These are phyloP conservation scores for Lycium ferocissimum DNA, from an alignment of 257 asterid genomes.

Conservation along the genomic window DNA sequence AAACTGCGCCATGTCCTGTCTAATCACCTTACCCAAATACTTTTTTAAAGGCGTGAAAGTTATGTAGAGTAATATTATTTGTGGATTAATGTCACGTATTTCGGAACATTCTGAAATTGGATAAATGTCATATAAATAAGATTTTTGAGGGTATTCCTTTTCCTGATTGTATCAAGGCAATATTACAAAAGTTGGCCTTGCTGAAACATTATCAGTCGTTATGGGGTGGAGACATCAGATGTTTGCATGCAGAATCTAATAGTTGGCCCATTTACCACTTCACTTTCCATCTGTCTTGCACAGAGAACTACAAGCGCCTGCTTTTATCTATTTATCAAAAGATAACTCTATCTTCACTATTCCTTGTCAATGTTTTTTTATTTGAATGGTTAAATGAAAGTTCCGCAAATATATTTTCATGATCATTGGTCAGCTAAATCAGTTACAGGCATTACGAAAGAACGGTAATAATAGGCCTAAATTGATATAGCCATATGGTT, in stretches of 20 bases:
- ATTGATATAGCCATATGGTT: not conserved
- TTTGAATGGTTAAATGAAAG: not conserved
- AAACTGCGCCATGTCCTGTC: too few relatives aligned
- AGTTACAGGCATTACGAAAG: not conserved
- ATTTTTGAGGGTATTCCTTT: not conserved
- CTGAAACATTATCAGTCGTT: not conserved
- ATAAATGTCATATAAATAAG: not conserved
- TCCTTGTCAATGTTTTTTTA: not conserved
- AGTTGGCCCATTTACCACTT: not conserved
- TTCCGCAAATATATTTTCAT: not conserved
- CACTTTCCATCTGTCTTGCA: not conserved
- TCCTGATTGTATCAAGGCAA: not conserved
- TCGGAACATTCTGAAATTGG: not conserved
- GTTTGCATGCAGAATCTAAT: not conserved
- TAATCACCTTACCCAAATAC: not conserved
- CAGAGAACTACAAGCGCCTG: not conserved
- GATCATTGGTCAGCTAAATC: not conserved
- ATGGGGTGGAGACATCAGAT: not conserved
- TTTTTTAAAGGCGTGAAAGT: not conserved
- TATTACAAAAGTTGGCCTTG: not conserved
- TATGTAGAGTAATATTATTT: not conserved
- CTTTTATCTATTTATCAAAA: not conserved
- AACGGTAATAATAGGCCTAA: not conserved
- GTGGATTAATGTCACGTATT: not conserved
- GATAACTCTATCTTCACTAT: not conserved